Percentiles rank a stretch among this genome's conserved stretches.
These are phyloP conservation scores for Hymenoscyphus occultus DNA, from an alignment of 2,329 filamentous ascomycete genomes.

Conservation along the genomic window DNA sequence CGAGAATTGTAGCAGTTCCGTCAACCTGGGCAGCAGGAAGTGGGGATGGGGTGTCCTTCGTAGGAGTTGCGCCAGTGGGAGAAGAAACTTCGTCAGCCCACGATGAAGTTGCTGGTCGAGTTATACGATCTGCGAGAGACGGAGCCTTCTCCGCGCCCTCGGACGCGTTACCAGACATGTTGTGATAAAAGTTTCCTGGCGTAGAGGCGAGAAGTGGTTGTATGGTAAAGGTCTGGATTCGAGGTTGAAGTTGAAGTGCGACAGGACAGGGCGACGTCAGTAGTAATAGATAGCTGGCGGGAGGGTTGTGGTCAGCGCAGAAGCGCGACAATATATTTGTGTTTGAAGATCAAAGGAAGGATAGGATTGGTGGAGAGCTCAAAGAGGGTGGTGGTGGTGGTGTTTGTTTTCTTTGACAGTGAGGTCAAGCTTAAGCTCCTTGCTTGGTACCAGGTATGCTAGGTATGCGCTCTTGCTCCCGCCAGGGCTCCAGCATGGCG, in stretches of 20 bases:
- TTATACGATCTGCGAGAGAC: conserved; percentile 48
- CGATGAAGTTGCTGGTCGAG: conserved; percentile 38
- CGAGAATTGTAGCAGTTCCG: conserved; percentile 41
- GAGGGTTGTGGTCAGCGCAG: not conserved
- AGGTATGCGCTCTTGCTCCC: too few relatives aligned
- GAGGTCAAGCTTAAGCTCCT: too few relatives aligned
- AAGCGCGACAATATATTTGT: conserved; percentile 2
- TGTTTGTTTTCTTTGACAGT: too few relatives aligned
- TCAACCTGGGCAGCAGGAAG: conserved; percentile 41
- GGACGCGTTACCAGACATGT: conserved; percentile 20
- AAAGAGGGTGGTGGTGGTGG: not conserved
- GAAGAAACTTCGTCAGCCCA: conserved; percentile 44
- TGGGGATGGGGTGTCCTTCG: conserved; percentile 13
- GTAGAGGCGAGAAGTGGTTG: too few relatives aligned
- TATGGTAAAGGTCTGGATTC: too few relatives aligned
- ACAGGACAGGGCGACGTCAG: not conserved
- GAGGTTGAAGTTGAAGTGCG: too few relatives aligned
- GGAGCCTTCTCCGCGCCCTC: conserved; percentile 27
- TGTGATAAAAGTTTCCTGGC: too few relatives aligned
- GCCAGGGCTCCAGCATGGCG: too few relatives aligned
- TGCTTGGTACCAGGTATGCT: too few relatives aligned
- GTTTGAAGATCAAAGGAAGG: not conserved
- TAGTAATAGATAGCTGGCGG: not conserved
- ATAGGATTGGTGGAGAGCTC: not conserved
- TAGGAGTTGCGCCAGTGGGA: conserved; percentile 18